phyloP scores from a whole-genome alignment of 75 land plant genomes.

The Isoetes taiwanensis region DNA sequence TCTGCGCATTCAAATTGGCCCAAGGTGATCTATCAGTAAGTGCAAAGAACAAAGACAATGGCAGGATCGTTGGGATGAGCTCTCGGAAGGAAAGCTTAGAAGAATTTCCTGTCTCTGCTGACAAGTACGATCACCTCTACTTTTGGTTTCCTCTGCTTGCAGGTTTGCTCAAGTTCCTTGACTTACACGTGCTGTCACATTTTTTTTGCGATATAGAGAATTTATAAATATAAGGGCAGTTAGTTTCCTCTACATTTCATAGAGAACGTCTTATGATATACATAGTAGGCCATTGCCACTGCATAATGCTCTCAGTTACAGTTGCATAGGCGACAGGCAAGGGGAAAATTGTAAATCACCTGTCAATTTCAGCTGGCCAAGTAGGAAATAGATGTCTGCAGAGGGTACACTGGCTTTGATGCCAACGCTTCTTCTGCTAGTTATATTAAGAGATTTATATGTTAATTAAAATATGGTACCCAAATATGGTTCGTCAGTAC shows the following conservation, averaged over 20 bases:
- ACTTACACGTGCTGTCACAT: too few relatives aligned
- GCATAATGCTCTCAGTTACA: background rate
- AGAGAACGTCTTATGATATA: background rate
- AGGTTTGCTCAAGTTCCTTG: too few relatives aligned
- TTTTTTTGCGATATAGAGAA: too few relatives aligned
- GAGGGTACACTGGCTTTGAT: too few relatives aligned
- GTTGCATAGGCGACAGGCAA: background rate
- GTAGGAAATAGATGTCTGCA: too few relatives aligned
- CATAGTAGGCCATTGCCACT: background rate
- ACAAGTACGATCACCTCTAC: constrained; percentile 41
- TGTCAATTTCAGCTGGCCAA: too few relatives aligned
- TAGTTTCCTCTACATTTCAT: background rate
- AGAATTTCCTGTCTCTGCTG: too few relatives aligned
- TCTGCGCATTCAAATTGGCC: constrained; percentile 75
- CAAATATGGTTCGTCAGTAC: background rate
- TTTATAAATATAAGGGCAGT: background rate
- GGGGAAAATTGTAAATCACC: background rate
- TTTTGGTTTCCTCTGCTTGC: constrained; percentile 65
- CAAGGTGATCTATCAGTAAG: constrained; percentile 50
- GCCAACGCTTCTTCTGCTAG: too few relatives aligned
- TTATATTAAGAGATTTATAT: too few relatives aligned
- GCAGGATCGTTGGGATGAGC: background rate
- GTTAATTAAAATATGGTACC: background rate
- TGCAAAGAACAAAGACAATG: constrained; percentile 24
- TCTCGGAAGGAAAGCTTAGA: too few relatives aligned